phyloP scores from a whole-genome alignment of 2,329 filamentous ascomycete genomes.

The Lecanosticta acicola region DNA sequence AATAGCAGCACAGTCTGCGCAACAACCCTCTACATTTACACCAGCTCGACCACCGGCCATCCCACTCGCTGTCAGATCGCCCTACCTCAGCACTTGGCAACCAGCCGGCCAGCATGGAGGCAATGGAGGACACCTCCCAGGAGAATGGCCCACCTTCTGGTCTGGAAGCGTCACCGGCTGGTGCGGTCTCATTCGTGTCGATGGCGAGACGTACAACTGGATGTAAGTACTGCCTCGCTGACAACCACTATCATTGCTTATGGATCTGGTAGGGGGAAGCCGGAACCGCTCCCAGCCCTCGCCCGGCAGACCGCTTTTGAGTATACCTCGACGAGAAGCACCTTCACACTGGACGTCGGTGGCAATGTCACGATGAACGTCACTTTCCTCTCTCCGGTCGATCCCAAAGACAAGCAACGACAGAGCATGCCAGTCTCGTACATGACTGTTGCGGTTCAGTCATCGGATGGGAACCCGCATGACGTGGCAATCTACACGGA shows the following conservation, averaged over 20 bases:
- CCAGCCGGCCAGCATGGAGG: conserved; percentile 54
- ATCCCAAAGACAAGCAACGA: conserved; percentile 58
- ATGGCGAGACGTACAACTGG: conserved; percentile 60
- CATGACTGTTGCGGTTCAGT: conserved; percentile 57
- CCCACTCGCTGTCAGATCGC: conserved; percentile 67
- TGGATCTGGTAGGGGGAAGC: conserved; percentile 45
- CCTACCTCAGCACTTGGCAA: conserved; percentile 69
- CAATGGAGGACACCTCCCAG: conserved; percentile 62
- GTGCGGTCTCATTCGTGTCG: conserved; percentile 65
- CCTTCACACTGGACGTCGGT: conserved; percentile 61
- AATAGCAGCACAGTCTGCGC: conserved; percentile 36
- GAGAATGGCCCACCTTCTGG: conserved; percentile 64
- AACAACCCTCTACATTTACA: conserved; percentile 44
- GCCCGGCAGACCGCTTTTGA: conserved; percentile 59
- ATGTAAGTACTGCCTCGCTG: conserved; percentile 38
- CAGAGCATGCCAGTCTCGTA: conserved; percentile 69
- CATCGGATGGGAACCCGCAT: conserved; percentile 58
- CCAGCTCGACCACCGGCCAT: conserved; percentile 62
- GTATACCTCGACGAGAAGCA: conserved; percentile 68
- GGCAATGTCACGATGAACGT: conserved; percentile 59
- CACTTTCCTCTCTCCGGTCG: conserved; percentile 66
- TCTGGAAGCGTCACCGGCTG: conserved; percentile 54
- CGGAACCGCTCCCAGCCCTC: conserved; percentile 38
- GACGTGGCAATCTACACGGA: conserved; percentile 67
- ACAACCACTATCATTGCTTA: conserved; percentile 1